Base-by-base conservation (phyloP, 1,139 yeast species). In the Saccharomyces uvarum region DNA sequence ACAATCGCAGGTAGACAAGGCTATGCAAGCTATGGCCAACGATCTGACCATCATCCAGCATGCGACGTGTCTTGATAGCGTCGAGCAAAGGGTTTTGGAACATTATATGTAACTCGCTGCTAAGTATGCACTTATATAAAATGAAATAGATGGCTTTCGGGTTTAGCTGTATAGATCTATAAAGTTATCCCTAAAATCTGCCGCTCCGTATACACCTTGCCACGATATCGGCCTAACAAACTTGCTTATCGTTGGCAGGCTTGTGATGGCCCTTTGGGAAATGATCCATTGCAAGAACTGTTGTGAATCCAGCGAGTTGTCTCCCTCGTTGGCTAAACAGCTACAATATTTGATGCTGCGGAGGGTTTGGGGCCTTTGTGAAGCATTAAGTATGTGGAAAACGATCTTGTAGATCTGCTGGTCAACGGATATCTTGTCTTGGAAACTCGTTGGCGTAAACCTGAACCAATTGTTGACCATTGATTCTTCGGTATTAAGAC, bases 281-380 rank as follows among this genome's bases (percentile, higher is more conserved):
- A 19, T 38, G 5, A 38, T 38, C 44, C 44, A 38, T 38, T 38
- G 44, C 75, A 88, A 86, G 58, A 87, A 72, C 11, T 70, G 64
- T 54, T 75, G 77, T 0, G 95, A 95, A 67, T 90, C 97, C 27
- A 73, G 69, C 50, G 84, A 80, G 68, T 91, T 91, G 69, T 90
- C 97, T 31, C 98, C 97, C 68, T 91, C 97, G 66, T 88, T 89
- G 2, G 85, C 95, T 66, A 77, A 84, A 19, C 81, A 75, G 19
- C 65, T 63, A 21, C 63, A 55, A 50, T 69, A 69, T 21, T 54
- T 59, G 26, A 69, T 62, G 26, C 51, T 51, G 24, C 56, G 56
- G 29, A 67, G 49, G 11, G 28, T n/a, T 1, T 49, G 19, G 9
- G 47, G 46, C 13, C 50, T 28, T 14, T 56, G 31, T 47, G 51